phyloP scores from a whole-genome alignment of 176 grass and related monocot species.

The Puya raimondii region DNA sequence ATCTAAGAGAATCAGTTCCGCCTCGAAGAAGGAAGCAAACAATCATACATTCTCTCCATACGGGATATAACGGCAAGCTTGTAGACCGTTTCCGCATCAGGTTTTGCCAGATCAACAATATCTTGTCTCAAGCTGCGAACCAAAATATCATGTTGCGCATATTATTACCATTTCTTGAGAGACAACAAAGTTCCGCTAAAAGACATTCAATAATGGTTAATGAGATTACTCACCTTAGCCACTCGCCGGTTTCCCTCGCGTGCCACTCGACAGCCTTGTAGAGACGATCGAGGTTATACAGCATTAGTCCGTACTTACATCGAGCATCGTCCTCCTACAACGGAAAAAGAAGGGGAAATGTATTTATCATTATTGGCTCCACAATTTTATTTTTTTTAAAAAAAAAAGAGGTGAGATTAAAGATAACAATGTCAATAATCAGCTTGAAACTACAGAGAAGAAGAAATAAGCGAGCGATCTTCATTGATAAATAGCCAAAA shows the following conservation, averaged over 20 bases:
- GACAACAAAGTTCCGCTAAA: background rate
- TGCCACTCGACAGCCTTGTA: conserved; percentile 79
- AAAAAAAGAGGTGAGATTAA: background rate
- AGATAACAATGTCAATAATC: background rate
- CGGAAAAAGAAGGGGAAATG: conserved; percentile 15
- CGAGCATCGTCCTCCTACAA: conserved; percentile 62
- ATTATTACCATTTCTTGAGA: background rate
- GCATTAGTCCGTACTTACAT: conserved; percentile 58
- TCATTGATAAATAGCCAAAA: too few species aligned
- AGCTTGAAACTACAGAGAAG: too few species aligned
- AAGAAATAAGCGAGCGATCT: too few species aligned
- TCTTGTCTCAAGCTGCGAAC: conserved; percentile 61
- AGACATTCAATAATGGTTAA: background rate
- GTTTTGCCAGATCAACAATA: conserved; percentile 76
- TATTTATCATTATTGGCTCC: background rate
- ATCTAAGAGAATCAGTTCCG: conserved; percentile 21
- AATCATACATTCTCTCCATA: conserved; percentile 68
- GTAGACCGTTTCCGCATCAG: conserved; percentile 35
- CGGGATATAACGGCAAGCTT: conserved; percentile 54
- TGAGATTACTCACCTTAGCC: conserved; percentile 45
- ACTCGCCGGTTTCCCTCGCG: conserved; percentile 80
- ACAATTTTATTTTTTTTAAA: background rate
- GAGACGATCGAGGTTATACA: conserved; percentile 71
- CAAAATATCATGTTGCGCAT: conserved; percentile 14
- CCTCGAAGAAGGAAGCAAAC: conserved; percentile 52